Conservation (phyloP, 139 green algal genomes). For the Haematococcus sp. region DNA sequence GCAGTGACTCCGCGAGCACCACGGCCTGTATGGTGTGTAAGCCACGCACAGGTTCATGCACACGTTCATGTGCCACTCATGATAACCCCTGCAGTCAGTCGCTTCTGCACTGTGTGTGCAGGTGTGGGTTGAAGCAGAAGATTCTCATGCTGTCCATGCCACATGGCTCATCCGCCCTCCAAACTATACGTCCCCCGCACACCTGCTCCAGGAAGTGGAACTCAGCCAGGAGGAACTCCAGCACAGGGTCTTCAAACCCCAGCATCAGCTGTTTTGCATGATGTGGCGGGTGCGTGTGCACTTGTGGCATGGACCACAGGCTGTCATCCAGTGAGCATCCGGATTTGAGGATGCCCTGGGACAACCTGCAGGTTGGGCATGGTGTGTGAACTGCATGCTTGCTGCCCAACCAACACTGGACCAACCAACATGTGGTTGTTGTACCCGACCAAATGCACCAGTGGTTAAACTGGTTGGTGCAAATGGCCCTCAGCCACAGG, state of each 20-base stretch:
- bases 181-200: not conserved
- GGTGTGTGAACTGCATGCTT: no score
- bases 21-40: constrained; percentile 11
- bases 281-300: not conserved
- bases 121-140: not conserved
- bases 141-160: no score
- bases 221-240: constrained; percentile 50
- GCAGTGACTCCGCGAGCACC: constrained; percentile 39
- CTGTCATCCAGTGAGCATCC: not conserved
- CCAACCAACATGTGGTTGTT: no score
- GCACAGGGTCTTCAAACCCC: constrained; percentile 38
- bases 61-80: not conserved
- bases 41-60: not conserved
- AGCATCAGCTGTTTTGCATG: not conserved
- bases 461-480: not conserved
- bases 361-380: constrained; percentile 1
- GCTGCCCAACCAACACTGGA: no score
- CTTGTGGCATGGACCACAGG: not conserved
- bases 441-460: no score
- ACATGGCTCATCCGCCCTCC: no score
- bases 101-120: not conserved
- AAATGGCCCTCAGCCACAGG: not conserved
- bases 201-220: constrained; percentile 46
- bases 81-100: not conserved
- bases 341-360: not conserved